These are phyloP conservation scores for Primulina huaijiensis DNA, from an alignment of 257 asterid species.

Conservation along the genomic window DNA sequence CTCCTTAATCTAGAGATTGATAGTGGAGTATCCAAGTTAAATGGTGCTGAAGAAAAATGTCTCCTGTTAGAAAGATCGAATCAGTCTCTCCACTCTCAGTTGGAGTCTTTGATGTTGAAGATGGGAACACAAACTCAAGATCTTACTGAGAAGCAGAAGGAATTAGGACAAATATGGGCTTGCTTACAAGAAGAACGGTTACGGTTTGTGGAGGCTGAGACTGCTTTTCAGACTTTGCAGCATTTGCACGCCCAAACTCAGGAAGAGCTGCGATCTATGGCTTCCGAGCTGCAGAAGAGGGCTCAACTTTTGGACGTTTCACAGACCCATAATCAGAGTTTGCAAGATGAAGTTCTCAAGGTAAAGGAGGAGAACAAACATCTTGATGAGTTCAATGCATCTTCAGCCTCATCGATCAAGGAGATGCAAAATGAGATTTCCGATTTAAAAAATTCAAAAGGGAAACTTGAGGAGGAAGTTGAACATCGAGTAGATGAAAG, in stretches of 20 bases:
- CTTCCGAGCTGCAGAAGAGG: conserved; percentile 70
- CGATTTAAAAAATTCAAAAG: conserved; percentile 55
- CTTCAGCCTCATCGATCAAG: conserved; percentile 61
- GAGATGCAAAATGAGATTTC: conserved; percentile 69
- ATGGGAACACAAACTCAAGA: conserved; percentile 75
- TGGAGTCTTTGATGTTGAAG: conserved; percentile 73
- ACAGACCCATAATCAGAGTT: conserved; percentile 55
- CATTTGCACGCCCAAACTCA: conserved; percentile 85
- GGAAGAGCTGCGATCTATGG: conserved; percentile 73
- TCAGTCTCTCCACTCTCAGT: conserved; percentile 70
- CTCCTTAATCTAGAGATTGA: conserved; percentile 64
- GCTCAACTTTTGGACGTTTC: conserved; percentile 49
- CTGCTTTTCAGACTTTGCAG: conserved; percentile 92
- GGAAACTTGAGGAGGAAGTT: conserved; percentile 78
- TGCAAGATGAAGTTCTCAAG: conserved; percentile 65
- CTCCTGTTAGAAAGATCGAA: conserved; percentile 64
- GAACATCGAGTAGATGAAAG: conserved; percentile 83
- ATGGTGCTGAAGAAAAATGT: conserved; percentile 74
- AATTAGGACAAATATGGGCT: conserved; percentile 77
- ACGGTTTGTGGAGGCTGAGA: conserved; percentile 93
- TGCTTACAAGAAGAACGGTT: conserved; percentile 84
- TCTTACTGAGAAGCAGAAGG: conserved; percentile 87
- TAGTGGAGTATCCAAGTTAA: conserved; percentile 56
- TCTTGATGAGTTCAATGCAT: conserved; percentile 56
- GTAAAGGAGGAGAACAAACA: conserved; percentile 66